Percentiles rank a stretch among this genome's conserved stretches.
Conservation (phyloP, 2,329 filamentous ascomycete species). For the Sporothrix globosa region DNA sequence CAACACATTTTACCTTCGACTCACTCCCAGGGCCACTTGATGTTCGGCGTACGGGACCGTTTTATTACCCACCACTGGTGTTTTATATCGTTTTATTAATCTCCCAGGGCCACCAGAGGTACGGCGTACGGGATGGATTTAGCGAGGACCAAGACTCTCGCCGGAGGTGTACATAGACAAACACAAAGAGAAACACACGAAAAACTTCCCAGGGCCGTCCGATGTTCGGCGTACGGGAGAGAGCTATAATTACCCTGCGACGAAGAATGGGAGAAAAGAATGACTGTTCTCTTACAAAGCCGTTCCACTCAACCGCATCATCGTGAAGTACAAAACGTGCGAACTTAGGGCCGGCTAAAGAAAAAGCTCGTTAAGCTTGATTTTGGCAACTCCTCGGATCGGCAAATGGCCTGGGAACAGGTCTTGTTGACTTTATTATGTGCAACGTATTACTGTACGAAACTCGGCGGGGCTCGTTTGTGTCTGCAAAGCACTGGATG, state of each 20-base stretch:
- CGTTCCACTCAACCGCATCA: background rate
- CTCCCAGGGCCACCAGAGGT: slow-evolving; percentile 4
- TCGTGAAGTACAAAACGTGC: background rate
- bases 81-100: background rate
- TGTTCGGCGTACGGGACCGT: slow-evolving; percentile 23
- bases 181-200: background rate
- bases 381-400: too few relatives aligned
- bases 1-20: background rate
- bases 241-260: background rate
- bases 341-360: too few relatives aligned
- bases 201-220: slow-evolving; percentile 13
- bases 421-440: too few relatives aligned
- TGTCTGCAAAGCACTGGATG: too few relatives aligned
- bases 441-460: too few relatives aligned
- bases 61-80: background rate
- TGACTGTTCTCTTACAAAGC: background rate
- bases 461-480: too few relatives aligned
- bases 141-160: background rate
- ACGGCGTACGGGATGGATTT: slow-evolving; percentile 15
- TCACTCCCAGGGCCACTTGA: slow-evolving; percentile 16
- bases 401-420: too few relatives aligned
- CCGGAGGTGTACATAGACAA: background rate
- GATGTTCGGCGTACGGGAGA: slow-evolving; percentile 17
- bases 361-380: too few relatives aligned
- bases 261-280: background rate